Percentiles rank a stretch among this genome's conserved stretches.
phyloP scores from a whole-genome alignment of 306 rosid species.

The Medicago ruthenica region DNA sequence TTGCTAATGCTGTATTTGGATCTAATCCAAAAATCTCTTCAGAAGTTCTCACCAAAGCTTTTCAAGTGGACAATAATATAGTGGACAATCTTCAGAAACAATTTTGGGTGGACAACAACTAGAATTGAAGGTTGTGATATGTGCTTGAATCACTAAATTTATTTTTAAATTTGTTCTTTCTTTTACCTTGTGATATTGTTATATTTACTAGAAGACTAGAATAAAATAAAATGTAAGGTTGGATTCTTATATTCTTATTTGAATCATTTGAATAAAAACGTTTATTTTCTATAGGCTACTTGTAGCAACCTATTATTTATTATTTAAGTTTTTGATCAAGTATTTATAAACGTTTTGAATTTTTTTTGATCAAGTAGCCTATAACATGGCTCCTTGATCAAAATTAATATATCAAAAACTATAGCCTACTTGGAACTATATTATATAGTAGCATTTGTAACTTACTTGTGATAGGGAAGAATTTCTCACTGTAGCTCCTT shows the following conservation, averaged over 20 bases:
- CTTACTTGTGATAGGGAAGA: no score
- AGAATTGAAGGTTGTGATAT: not conserved
- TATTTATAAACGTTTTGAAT: no score
- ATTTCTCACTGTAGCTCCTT: no score
- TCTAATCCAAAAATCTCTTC: conserved; percentile 44
- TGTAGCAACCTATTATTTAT: not conserved
- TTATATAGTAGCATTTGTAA: no score
- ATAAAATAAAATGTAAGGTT: not conserved
- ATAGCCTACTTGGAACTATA: no score
- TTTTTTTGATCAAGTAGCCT: no score
- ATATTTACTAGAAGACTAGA: not conserved
- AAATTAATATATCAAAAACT: no score
- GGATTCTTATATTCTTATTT: not conserved
- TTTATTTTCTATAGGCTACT: not conserved
- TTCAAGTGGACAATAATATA: conserved; percentile 37
- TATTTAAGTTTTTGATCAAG: no score
- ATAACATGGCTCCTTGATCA: no score
- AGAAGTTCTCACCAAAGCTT: conserved; percentile 46
- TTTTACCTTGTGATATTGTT: not conserved
- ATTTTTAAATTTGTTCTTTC: not conserved
- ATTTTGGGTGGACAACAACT: conserved; percentile 37
- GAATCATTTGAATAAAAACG: not conserved
- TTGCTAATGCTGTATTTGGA: conserved; percentile 43
- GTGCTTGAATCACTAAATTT: not conserved
- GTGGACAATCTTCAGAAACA: conserved; percentile 38